Conservation (phyloP, 176 grass and related monocot genomes). For the Tillandsia fasciculata region DNA sequence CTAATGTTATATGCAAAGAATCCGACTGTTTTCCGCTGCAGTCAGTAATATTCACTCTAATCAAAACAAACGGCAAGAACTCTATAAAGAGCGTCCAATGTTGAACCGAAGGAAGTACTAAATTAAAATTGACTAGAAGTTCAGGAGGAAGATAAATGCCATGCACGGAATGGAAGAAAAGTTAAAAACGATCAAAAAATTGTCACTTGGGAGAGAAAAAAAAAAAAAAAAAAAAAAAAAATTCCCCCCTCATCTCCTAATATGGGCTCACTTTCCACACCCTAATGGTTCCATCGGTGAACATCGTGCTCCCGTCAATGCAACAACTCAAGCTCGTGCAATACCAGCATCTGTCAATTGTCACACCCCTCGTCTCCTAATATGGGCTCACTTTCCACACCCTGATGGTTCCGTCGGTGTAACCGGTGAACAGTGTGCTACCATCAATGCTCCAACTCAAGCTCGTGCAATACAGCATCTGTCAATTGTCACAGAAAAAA, state of each 20-base stretch:
- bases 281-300: conserved; percentile 48
- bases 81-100: no score
- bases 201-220: no score
- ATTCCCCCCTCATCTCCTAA: not conserved
- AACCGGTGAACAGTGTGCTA: conserved; percentile 42
- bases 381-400: conserved; percentile 31
- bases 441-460: conserved; percentile 63
- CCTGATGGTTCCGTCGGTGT: conserved; percentile 55
- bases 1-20: no score
- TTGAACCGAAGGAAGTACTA: no score
- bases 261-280: conserved; percentile 31
- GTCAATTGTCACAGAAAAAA: not conserved
- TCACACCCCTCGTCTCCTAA: not conserved
- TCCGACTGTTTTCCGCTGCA: no score
- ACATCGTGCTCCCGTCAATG: conserved; percentile 42
- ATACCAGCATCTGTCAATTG: conserved; percentile 34
- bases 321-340: conserved; percentile 73
- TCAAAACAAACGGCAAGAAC: no score
- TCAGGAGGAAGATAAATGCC: no score
- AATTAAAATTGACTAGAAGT: no score
- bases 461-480: conserved; percentile 61
- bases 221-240: no score
- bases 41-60: no score
- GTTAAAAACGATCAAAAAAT: no score
- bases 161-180: no score